Evolutionary conservation across 345 rosid species (phyloP), one percentile per base, ranked within the genome.

Genomic region (Geranium rotundifolium): DNA sequence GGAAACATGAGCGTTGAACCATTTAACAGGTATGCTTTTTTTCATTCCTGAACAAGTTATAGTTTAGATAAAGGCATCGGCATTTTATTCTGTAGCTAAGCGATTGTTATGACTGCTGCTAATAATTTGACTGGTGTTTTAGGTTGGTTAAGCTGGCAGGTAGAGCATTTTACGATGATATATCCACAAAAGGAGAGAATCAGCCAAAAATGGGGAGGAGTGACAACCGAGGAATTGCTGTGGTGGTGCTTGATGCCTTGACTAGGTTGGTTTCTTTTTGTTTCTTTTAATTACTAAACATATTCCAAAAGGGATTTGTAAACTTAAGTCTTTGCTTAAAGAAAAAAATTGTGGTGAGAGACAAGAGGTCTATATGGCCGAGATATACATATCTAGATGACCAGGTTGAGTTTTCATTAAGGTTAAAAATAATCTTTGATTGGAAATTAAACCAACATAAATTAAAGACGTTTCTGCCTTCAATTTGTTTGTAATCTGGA

Each of bases 181-280:
- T 69, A 19, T 64, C 70, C 5, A 74, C 73, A 16, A 69, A 69
- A 56, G 52, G 52, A 9, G 52, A 46, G 15, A 46, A 46, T 46
- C 52, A 46, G 52, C 52, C 52, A 14, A 46, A 46, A 46, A 3
- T 46, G 52, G 52, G 52, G 12, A 63, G 77, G 49, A 70, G 71
- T 41, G 77, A 69, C n/a, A 74, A 74, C 23, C 54, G 71, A 59
- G 77, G 77, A 19, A 74, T 69, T 60, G 77, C 77, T 7, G 74
- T 74, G 5, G 73, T 74, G 58, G 71, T 74, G 20, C 77, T 74
- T 17, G 77, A 74, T 60, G 71, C 77, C 30, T 67, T 69, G 31
- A 69, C 77, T 2, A 69, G 77, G 77, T 74, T 57, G 56, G 52
- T 46, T 46, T 34, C 41, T 31, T 31, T 7, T 31, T n/a, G n/a